Base-by-base conservation (phyloP, 1,139 yeast species). In the Suhomyces guaymorum region DNA sequence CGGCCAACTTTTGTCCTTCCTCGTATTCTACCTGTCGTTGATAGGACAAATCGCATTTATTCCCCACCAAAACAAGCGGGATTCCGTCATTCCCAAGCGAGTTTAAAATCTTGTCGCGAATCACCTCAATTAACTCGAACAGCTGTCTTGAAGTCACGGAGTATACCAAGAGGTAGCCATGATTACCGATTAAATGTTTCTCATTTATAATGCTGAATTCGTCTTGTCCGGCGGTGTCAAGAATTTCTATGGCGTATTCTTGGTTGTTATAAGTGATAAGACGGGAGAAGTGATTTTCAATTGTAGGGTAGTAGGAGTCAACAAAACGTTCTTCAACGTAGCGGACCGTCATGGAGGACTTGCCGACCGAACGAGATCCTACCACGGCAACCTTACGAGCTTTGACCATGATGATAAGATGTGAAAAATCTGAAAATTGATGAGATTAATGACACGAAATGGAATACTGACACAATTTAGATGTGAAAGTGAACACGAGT, bases 161-260 rank as follows among this genome's bases (percentile, higher is more conserved):
- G 61, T 86, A 89, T 24, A 88, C 87, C 30, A 89, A 66, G 42
- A 89, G 69, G 56, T 85, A 86, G 2, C 96, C 97, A 55, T 87
- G 95, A 35, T 85, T 80, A 11, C 95, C 95, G 36, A 86, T 84
- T 37, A 87, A 65, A 45, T 87, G 85, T 52, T 86, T 85, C 59
- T 86, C 92, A 55, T 81, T 85, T 67, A 89, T 78, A 50, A 87
- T 81, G 41, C 88, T 79, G 56, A 82, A 86, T 65, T 89, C 96
- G 59, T 89, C 96, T 65, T 82, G 92, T n/a, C 97, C 97, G 1
- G 96, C 96, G 0, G 97, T 89, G 55, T 89, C 97, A 46, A 89
- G 69, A 41, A 89, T 85, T 57, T 89, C 96, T 18, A 92, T 78
- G 38, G 85, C 84, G 55, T 84, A 88, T 38, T 83, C 87, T 50